Conservation (phyloP, 2,329 filamentous ascomycete genomes). For the Orbilia blumenaviensis region DNA sequence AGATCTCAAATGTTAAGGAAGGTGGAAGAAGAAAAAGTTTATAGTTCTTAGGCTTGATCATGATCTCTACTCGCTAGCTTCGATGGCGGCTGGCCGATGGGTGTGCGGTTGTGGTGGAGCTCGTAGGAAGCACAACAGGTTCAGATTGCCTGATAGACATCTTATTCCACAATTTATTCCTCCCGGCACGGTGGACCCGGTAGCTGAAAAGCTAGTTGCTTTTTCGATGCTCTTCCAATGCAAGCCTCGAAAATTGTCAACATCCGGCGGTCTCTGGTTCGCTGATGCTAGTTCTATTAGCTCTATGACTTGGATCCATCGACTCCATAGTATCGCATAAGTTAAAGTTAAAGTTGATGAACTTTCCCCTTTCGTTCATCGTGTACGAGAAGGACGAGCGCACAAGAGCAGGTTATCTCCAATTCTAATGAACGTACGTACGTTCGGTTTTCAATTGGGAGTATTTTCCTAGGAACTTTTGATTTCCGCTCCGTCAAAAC, state of each 20-base stretch:
- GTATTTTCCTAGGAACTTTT: constrained; percentile 20
- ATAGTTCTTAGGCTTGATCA: not conserved
- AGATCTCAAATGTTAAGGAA: not conserved
- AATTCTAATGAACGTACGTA: not conserved
- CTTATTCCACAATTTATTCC: constrained; percentile 9
- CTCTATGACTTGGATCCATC: constrained; percentile 44
- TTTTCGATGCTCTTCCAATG: constrained; percentile 27
- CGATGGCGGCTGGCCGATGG: not conserved
- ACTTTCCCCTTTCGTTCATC: constrained; percentile 23
- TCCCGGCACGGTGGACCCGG: constrained; percentile 41
- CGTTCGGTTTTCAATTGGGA: constrained; percentile 1
- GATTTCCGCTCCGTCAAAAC: constrained; percentile 19
- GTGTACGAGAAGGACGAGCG: constrained; percentile 11
- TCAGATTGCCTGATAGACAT: constrained; percentile 25
- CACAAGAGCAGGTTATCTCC: not conserved
- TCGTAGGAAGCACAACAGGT: constrained; percentile 8
- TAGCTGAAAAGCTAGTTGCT: constrained; percentile 19
- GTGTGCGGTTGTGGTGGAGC: constrained; percentile 13
- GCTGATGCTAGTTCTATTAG: constrained; percentile 37
- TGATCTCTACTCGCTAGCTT: no score
- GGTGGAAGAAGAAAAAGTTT: not conserved
- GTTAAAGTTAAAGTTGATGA: constrained; percentile 10
- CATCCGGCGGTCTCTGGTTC: constrained; percentile 48
- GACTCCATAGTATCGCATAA: constrained; percentile 13
- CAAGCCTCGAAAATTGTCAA: constrained; percentile 39